phyloP scores from a whole-genome alignment of 148 eudicot genomes.

The Talinum fruticosum region DNA sequence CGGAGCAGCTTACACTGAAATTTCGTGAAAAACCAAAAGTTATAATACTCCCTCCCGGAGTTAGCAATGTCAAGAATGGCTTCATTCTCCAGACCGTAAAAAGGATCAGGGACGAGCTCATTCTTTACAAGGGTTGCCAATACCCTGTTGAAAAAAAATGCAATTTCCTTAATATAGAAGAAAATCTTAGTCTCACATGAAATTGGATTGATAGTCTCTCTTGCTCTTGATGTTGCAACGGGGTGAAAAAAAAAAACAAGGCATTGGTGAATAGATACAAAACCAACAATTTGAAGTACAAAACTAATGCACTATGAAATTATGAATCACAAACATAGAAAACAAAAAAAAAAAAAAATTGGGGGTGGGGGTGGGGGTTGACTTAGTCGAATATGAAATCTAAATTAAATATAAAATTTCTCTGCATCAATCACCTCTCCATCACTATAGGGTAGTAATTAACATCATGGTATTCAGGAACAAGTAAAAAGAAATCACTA shows the following conservation, averaged over 20 bases:
- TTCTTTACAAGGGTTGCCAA: conserved; percentile 84
- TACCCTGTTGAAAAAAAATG: conserved; percentile 50
- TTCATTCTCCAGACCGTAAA: conserved; percentile 91
- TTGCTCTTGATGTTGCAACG: background rate
- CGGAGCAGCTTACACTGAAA: conserved; percentile 81
- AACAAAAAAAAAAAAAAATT: too few species aligned
- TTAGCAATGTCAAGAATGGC: conserved; percentile 83
- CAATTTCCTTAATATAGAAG: background rate
- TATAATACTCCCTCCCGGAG: conserved; percentile 92
- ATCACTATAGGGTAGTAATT: too few species aligned
- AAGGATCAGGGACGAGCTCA: conserved; percentile 79
- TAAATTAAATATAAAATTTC: too few species aligned
- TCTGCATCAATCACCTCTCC: too few species aligned
- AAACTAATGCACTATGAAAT: too few species aligned
- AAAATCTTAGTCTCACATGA: background rate
- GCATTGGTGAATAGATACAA: background rate
- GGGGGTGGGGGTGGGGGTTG: too few species aligned
- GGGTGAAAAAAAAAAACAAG: background rate
- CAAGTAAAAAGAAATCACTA: too few species aligned
- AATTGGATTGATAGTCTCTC: background rate
- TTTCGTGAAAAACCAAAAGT: conserved; percentile 86
- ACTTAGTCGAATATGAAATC: too few species aligned
- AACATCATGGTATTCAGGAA: too few species aligned
- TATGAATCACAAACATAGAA: too few species aligned
- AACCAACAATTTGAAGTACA: too few species aligned